Base-by-base conservation (phyloP, 1,284 basidiomycete genomes). In the Microbotryum intermedium region DNA sequence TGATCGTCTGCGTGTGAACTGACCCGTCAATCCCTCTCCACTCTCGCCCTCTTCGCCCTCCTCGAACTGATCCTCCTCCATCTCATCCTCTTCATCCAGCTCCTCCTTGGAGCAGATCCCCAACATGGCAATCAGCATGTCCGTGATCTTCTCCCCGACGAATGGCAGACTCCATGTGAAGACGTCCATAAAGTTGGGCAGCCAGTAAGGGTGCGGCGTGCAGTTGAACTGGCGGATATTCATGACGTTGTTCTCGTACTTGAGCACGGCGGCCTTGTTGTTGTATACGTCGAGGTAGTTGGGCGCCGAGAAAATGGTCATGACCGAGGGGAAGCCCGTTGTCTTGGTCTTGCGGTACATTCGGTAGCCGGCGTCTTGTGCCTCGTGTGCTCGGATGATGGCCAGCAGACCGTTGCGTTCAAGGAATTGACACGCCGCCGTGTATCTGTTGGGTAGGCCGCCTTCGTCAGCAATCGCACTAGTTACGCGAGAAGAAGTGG, bases 131-230 rank as follows among this genome's bases (percentile, higher is more conserved):
- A 94, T 90, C 62, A 95, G 79, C 92, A 95, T 97, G 73, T 98
- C 95, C 67, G 88, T 89, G 75, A 92, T 94, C 78, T 95, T 95
- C 75, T 95, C 92, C 61, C 91, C 94, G 3, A 99, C 95, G 73
- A 98, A 99, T 0, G 94, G 95, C 68, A 98, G 77, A 80, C 88
- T 91, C 95, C 95, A 98, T 1, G 94, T 97, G 75, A 99, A 98
- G 44, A 90, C 94, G 74, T 98, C 91, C 88, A 97, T 97, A 71
- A 97, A 97, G 77, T 97, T 98, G 3, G 94, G 94, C 46, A 99
- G 78, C 89, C 88, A 92, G 75, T 95, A 95, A 5, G 91, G 91
- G 74, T 95, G 91, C 18, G 91, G 91, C 6, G 88, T 92, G 74
- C 87, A 90, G 76, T 94, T 95, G 80, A 94, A 95, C 74, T 95